phyloP scores from a whole-genome alignment of 1,284 basidiomycete species.

The Boletus semigastroideus region DNA sequence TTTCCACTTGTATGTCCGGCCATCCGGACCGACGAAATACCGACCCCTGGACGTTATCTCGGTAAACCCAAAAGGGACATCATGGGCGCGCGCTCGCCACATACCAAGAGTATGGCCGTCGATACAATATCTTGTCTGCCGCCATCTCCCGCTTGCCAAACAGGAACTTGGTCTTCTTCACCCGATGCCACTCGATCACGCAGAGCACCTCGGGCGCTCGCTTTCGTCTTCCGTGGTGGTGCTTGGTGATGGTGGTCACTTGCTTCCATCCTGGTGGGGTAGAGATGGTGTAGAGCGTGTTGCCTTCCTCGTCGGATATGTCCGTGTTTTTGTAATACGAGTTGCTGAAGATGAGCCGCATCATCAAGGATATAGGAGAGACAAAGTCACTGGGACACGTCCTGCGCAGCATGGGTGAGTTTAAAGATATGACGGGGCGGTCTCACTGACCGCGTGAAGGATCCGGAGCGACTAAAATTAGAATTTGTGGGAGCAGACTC shows the following conservation, averaged over 20 bases:
- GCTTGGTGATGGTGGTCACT: slow-evolving; percentile 19
- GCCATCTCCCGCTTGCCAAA: slow-evolving; percentile 13
- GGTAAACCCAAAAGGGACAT: not conserved
- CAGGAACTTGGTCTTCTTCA: slow-evolving; percentile 12
- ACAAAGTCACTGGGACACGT: not conserved
- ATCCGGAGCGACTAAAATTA: not conserved
- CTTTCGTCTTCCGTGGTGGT: slow-evolving; percentile 3
- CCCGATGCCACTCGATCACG: slow-evolving; percentile 22
- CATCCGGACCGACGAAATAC: slow-evolving; percentile 25
- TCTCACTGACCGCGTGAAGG: slow-evolving; percentile 2
- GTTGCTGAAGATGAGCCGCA: slow-evolving; percentile 19
- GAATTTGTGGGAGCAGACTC: too few species aligned
- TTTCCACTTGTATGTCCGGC: slow-evolving; percentile 27
- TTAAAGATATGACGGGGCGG: not conserved
- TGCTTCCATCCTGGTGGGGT: slow-evolving; percentile 20
- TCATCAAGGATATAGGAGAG: not conserved
- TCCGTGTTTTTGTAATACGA: slow-evolving; percentile 20
- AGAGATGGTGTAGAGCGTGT: slow-evolving; percentile 18
- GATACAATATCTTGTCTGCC: slow-evolving; percentile 9
- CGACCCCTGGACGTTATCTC: slow-evolving; percentile 13
- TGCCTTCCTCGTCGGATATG: slow-evolving; percentile 13
- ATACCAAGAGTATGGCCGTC: slow-evolving; percentile 20
- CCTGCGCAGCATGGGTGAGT: not conserved
- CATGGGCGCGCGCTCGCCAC: not conserved
- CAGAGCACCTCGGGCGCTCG: slow-evolving; percentile 8